These are phyloP conservation scores for Xylaria nigripes DNA, from an alignment of 495 filamentous ascomycete species.

Conservation along the genomic window DNA sequence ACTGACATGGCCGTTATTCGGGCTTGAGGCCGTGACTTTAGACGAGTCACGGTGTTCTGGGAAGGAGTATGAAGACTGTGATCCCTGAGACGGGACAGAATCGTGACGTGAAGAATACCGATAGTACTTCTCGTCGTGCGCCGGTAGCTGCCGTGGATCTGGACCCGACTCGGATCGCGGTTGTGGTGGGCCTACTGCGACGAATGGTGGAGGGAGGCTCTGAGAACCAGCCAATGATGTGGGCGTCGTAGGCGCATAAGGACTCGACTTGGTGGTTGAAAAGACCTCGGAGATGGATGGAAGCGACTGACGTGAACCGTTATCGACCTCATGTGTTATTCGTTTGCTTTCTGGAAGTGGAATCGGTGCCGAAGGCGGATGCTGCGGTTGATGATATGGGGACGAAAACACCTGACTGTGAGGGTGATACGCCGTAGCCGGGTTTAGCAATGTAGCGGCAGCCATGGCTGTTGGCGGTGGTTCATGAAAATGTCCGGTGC, in stretches of 20 bases:
- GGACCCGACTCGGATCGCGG: slow-evolving; percentile 20
- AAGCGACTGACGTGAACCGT: slow-evolving; percentile 37
- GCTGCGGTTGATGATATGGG: slow-evolving; percentile 32
- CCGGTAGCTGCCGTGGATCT: slow-evolving; percentile 18
- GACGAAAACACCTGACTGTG: slow-evolving; percentile 31
- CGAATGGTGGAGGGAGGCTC: slow-evolving; percentile 22
- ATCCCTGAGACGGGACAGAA: slow-evolving; percentile 18
- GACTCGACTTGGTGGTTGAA: slow-evolving; percentile 28
- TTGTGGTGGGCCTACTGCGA: slow-evolving; percentile 7
- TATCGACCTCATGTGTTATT: slow-evolving; percentile 33
- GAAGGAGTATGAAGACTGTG: slow-evolving; percentile 18
- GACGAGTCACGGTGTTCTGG: slow-evolving; percentile 18
- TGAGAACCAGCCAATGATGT: slow-evolving; percentile 18
- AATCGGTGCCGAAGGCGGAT: slow-evolving; percentile 33
- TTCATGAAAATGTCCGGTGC: slow-evolving; percentile 31
- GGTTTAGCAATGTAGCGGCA: slow-evolving; percentile 39
- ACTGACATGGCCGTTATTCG: slow-evolving; percentile 14
- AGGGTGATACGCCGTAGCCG: slow-evolving; percentile 34
- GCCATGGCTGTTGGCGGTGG: slow-evolving; percentile 36
- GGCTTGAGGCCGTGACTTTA: slow-evolving; percentile 16
- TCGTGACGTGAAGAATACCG: slow-evolving; percentile 22
- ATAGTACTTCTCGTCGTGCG: slow-evolving; percentile 26
- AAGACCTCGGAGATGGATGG: slow-evolving; percentile 45
- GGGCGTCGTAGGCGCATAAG: slow-evolving; percentile 30
- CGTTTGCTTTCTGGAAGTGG: slow-evolving; percentile 37